Conservation (phyloP, 2,329 filamentous ascomycete species). For the Rasamsonia emersonii region DNA sequence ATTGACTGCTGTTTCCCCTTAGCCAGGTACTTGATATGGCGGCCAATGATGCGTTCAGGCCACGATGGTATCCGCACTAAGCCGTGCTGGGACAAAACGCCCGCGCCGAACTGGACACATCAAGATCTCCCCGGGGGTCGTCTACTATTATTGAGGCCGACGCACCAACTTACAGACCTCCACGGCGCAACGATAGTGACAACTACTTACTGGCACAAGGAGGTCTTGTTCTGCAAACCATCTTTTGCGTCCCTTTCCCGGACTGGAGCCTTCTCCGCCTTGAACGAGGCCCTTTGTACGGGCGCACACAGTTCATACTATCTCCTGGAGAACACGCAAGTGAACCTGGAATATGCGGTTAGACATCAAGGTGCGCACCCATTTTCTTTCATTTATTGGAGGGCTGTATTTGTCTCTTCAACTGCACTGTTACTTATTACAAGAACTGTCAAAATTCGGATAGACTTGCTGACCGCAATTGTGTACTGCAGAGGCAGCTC, state of each 20-base stretch:
- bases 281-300: conserved; percentile 9
- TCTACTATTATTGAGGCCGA: too few relatives aligned
- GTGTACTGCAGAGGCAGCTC: conserved; percentile 57
- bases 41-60: too few relatives aligned
- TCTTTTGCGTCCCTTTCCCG: neutral
- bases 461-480: conserved; percentile 30
- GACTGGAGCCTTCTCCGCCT: conserved; percentile 3
- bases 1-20: too few relatives aligned
- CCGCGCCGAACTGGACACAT: conserved; percentile 27
- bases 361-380: conserved; percentile 53
- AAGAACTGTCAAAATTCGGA: neutral
- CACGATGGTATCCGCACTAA: conserved; percentile 7
- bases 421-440: neutral
- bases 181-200: too few relatives aligned
- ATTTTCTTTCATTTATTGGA: conserved; percentile 4
- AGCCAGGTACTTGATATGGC: too few relatives aligned
- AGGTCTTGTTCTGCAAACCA: conserved; percentile 1
- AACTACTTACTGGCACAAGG: too few relatives aligned
- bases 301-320: conserved; percentile 5
- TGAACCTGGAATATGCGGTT: conserved; percentile 42
- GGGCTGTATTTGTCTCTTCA: neutral
- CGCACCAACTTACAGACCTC: too few relatives aligned
- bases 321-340: conserved; percentile 6
- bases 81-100: conserved; percentile 22
- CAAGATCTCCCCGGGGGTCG: conserved; percentile 12